Percentiles rank a stretch among this genome's conserved stretches.
These are phyloP conservation scores for Umbelopsis ramanniana DNA, from an alignment of 192 early-diverging fungal genomes.

Conservation along the genomic window DNA sequence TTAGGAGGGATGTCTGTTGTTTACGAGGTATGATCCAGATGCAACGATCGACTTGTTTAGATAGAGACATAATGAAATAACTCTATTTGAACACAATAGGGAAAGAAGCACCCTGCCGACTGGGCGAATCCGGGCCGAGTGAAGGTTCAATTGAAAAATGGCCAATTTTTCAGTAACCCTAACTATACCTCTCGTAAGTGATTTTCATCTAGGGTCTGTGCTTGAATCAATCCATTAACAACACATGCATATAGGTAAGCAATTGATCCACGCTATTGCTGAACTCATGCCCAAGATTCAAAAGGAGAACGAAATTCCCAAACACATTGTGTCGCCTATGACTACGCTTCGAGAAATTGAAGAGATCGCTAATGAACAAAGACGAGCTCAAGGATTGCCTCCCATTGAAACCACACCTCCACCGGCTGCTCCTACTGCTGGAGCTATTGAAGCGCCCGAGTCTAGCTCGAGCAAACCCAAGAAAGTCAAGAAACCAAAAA, in stretches of 20 bases:
- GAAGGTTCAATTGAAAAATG: slow-evolving; percentile 62
- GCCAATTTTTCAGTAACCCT: slow-evolving; percentile 44
- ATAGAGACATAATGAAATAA: not conserved
- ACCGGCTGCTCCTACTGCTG: not conserved
- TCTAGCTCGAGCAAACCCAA: slow-evolving; percentile 1
- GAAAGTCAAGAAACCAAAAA: slow-evolving; percentile 20
- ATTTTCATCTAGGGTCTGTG: not conserved
- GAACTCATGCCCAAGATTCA: slow-evolving; percentile 31
- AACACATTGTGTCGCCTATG: slow-evolving; percentile 37
- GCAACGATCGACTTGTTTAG: not conserved
- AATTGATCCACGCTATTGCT: slow-evolving; percentile 37
- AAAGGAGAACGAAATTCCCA: slow-evolving; percentile 34
- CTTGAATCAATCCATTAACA: not conserved
- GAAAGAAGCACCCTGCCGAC: slow-evolving; percentile 71
- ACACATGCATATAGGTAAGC: slow-evolving; percentile 29
- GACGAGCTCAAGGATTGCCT: slow-evolving; percentile 38
- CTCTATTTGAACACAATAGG: slow-evolving; percentile 5
- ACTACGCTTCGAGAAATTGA: slow-evolving; percentile 35
- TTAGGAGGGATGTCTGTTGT: slow-evolving; percentile 59
- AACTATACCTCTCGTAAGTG: slow-evolving; percentile 58
- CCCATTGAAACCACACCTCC: slow-evolving; percentile 14
- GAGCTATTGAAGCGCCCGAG: slow-evolving; percentile 3
- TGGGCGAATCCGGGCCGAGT: slow-evolving; percentile 74
- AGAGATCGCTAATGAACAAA: slow-evolving; percentile 38
- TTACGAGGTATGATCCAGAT: slow-evolving; percentile 55